These are phyloP conservation scores for Termitomyces sp. DNA, from an alignment of 768 basidiomycete species.

Conservation along the genomic window DNA sequence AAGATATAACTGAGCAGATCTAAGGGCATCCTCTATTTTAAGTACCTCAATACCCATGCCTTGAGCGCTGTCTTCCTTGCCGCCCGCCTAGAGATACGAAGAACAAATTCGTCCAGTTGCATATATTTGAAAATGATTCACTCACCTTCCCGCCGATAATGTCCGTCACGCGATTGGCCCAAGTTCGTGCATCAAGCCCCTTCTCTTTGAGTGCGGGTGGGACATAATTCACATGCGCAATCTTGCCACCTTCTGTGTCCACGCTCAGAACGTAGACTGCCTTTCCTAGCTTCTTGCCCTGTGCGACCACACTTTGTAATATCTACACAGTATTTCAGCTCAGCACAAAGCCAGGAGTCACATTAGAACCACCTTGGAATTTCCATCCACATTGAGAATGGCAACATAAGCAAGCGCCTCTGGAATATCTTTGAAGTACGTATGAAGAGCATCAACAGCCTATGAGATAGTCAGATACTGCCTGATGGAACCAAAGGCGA, in stretches of 20 bases:
- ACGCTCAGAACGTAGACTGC: constrained; percentile 86
- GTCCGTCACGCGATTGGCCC: constrained; percentile 78
- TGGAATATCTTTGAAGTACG: constrained; percentile 78
- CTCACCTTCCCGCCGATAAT: constrained; percentile 89
- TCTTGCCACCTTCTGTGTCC: constrained; percentile 66
- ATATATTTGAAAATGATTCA: background rate
- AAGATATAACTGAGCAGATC: constrained; percentile 49
- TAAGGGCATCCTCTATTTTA: constrained; percentile 67
- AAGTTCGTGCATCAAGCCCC: constrained; percentile 81
- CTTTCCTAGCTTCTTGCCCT: constrained; percentile 81
- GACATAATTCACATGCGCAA: constrained; percentile 87
- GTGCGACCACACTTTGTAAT: constrained; percentile 69
- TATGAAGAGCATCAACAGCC: constrained; percentile 68
- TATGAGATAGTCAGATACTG: constrained; percentile 25
- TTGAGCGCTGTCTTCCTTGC: constrained; percentile 90
- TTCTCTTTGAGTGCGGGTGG: constrained; percentile 54
- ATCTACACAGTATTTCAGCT: constrained; percentile 43
- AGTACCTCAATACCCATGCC: constrained; percentile 74
- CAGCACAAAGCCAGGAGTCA: background rate
- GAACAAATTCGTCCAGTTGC: background rate
- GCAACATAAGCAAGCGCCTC: constrained; percentile 70
- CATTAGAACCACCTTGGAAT: constrained; percentile 63
- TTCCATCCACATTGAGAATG: constrained; percentile 74
- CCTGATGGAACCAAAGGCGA: background rate
- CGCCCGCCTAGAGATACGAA: constrained; percentile 67